Conservation (phyloP, 1,139 yeast genomes). For the Yamadazyma dushanensis region DNA sequence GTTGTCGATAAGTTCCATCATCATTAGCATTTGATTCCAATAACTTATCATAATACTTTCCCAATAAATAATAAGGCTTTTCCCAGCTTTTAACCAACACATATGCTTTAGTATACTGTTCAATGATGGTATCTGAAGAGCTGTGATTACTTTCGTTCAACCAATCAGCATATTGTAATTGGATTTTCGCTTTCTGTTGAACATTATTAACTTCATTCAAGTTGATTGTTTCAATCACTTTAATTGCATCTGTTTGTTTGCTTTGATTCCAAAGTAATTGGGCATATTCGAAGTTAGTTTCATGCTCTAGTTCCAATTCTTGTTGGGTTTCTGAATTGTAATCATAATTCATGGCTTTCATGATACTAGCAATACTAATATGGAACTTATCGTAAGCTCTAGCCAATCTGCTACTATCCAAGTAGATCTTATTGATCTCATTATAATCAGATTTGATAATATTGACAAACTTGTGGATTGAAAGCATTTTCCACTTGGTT, state of each 20-base stretch:
- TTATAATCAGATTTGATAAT: slow-evolving; percentile 33
- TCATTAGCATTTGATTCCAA: slow-evolving; percentile 57
- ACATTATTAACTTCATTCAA: slow-evolving; percentile 13
- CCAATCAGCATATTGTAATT: slow-evolving; percentile 86
- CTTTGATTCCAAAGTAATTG: slow-evolving; percentile 89
- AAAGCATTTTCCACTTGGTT: slow-evolving; percentile 59
- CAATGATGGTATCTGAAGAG: slow-evolving; percentile 69
- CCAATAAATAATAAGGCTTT: slow-evolving; percentile 77
- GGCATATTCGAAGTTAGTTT: slow-evolving; percentile 75
- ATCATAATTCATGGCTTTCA: slow-evolving; percentile 55
- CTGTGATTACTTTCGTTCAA: slow-evolving; percentile 84
- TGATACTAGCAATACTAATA: slow-evolving; percentile 69
- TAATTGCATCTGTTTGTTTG: slow-evolving; percentile 82
- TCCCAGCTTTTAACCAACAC: slow-evolving; percentile 67
- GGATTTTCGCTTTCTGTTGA: slow-evolving; percentile 47
- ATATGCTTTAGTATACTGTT: slow-evolving; percentile 64
- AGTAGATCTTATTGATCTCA: slow-evolving; percentile 44
- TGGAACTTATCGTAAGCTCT: slow-evolving; percentile 70
- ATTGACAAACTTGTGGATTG: slow-evolving; percentile 60
- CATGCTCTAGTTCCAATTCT: slow-evolving; percentile 28
- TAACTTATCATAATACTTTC: slow-evolving; percentile 75
- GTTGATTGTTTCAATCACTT: slow-evolving; percentile 51
- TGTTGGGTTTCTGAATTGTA: slow-evolving; percentile 1
- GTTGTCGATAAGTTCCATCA: slow-evolving; percentile 66
- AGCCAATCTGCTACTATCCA: slow-evolving; percentile 65